Evolutionary conservation across 768 basidiomycete species (phyloP).

Genomic region (Podaxis carcinomalis): DNA sequence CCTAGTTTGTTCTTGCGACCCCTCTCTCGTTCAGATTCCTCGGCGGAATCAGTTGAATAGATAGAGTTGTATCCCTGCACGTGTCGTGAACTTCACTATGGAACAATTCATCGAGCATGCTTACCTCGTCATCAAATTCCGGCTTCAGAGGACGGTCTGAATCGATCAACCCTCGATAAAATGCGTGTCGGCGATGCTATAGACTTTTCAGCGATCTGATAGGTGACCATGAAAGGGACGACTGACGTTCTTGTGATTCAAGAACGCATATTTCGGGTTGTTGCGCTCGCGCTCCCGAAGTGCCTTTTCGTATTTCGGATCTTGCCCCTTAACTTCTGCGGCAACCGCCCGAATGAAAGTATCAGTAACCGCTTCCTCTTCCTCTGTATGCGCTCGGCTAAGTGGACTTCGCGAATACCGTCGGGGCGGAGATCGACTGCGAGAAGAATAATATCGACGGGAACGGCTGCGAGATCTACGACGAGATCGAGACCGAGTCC

Average conservation of each 20-base stretch:
- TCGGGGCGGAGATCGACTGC: slow-evolving; percentile 45
- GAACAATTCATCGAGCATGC: slow-evolving; percentile 11
- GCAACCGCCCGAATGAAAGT: slow-evolving; percentile 87
- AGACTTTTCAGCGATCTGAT: slow-evolving; percentile 5
- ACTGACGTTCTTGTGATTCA: slow-evolving; percentile 55
- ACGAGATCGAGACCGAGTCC: slow-evolving; percentile 38
- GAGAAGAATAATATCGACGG: slow-evolving; percentile 30
- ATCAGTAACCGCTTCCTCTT: slow-evolving; percentile 71
- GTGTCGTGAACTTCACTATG: not conserved
- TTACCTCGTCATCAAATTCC: slow-evolving; percentile 80
- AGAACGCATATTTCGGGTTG: slow-evolving; percentile 81
- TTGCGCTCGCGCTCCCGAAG: slow-evolving; percentile 72
- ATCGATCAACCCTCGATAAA: slow-evolving; percentile 66
- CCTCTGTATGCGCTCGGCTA: slow-evolving; percentile 39
- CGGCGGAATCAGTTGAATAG: slow-evolving; percentile 90
- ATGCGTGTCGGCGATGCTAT: slow-evolving; percentile 69
- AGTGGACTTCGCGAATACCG: slow-evolving; percentile 49
- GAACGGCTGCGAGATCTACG: slow-evolving; percentile 29
- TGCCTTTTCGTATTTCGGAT: slow-evolving; percentile 66
- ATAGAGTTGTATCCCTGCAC: slow-evolving; percentile 79
- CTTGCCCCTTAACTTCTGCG: slow-evolving; percentile 79
- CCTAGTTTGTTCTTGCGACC: slow-evolving; percentile 75
- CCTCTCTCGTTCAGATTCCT: slow-evolving; percentile 88
- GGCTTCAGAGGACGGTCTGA: slow-evolving; percentile 50
- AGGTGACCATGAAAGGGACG: not conserved